Evolutionary conservation across 257 asterid species (phyloP).

Genomic region (Nicotiana otophora): DNA sequence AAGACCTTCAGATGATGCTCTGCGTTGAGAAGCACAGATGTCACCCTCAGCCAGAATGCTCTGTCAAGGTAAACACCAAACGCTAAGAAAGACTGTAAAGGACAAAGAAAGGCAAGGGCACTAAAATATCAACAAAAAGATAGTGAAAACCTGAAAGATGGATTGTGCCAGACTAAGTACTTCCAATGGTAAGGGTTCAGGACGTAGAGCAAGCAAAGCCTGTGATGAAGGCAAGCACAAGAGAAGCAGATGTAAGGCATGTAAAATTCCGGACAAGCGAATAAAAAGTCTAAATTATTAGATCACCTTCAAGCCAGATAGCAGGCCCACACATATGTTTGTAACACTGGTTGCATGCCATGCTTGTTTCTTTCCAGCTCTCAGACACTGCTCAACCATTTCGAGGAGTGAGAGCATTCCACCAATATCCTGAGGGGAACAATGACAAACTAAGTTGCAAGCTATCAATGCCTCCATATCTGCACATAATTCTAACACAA

Average conservation of each 20-base stretch:
- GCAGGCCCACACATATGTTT: constrained; percentile 92
- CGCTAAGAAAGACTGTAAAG: constrained; percentile 8
- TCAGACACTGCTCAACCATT: constrained; percentile 76
- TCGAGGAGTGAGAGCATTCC: constrained; percentile 86
- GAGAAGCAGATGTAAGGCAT: constrained; percentile 21
- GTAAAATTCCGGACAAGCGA: constrained; percentile 2
- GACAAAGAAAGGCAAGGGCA: background rate
- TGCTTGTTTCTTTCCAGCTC: constrained; percentile 79
- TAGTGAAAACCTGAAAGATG: constrained; percentile 72
- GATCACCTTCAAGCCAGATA: constrained; percentile 89
- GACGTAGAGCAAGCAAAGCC: constrained; percentile 81
- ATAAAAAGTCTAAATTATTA: constrained; percentile 14
- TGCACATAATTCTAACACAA: constrained; percentile 18
- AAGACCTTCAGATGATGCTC: constrained; percentile 98
- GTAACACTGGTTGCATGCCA: constrained; percentile 82
- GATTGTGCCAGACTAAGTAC: constrained; percentile 76
- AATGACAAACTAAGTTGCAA: constrained; percentile 25
- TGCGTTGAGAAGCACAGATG: constrained; percentile 88
- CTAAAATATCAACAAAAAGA: background rate
- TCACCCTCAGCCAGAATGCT: constrained; percentile 90
- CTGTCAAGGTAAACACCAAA: constrained; percentile 45
- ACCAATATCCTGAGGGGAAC: constrained; percentile 76
- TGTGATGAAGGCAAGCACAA: constrained; percentile 32
- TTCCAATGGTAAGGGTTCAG: constrained; percentile 77
- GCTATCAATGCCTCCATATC: constrained; percentile 15